These are phyloP conservation scores for Chlorophyllum brunneum DNA, from an alignment of 768 basidiomycete genomes.

Conservation along the genomic window DNA sequence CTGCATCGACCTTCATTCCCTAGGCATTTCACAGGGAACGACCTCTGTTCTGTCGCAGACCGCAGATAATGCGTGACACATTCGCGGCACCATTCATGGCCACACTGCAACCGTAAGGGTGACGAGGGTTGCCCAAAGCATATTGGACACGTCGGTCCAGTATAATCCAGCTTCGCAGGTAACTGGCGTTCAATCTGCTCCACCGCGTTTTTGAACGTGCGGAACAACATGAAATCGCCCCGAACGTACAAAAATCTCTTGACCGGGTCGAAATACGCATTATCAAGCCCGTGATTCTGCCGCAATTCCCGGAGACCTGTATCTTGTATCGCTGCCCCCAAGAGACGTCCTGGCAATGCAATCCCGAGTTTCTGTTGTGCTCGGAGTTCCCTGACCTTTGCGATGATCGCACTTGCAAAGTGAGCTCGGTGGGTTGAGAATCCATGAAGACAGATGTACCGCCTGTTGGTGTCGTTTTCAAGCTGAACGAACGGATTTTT, in stretches of 20 bases:
- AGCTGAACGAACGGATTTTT: conserved; percentile 39
- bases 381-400: conserved; percentile 41
- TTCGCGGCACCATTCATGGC: conserved; percentile 63
- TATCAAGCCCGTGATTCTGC: conserved; percentile 51
- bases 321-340: conserved; percentile 40
- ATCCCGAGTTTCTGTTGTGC: conserved; percentile 40
- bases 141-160: conserved; percentile 50
- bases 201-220: conserved; percentile 25
- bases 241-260: conserved; percentile 45
- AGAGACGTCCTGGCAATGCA: conserved; percentile 39
- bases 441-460: conserved; percentile 54
- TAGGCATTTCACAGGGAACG: conserved; percentile 72
- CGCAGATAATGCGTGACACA: conserved; percentile 60
- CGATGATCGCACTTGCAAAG: conserved; percentile 43
- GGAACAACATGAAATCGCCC: conserved; percentile 41
- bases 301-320: conserved; percentile 44
- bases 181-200: conserved; percentile 35
- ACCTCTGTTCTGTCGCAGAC: conserved; percentile 50
- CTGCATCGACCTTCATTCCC: conserved; percentile 60
- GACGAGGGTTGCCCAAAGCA: conserved; percentile 57
- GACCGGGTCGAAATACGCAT: conserved; percentile 45
- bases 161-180: conserved; percentile 17
- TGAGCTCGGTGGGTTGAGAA: conserved; percentile 32
- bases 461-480: conserved; percentile 34
- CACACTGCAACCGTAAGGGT: conserved; percentile 55